Evolutionary conservation across 73 alveolate genomes (phyloP).

Genomic region (Symbiodinium natans): DNA sequence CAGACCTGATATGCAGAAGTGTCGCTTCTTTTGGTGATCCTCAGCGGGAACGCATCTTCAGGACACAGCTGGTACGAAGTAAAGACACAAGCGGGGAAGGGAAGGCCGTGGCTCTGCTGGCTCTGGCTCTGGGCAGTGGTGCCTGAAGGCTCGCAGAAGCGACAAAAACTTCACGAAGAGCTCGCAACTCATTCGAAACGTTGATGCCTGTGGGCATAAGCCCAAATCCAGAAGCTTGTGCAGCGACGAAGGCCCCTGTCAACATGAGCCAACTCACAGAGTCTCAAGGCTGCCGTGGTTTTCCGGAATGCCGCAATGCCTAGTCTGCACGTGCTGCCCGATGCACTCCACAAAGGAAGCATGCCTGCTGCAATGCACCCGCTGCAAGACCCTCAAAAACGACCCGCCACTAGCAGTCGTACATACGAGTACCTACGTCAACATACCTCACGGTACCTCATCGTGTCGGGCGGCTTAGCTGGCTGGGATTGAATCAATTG

Average conservation of each 20-base stretch:
- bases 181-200: background rate
- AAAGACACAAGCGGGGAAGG: background rate
- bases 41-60: too few relatives aligned
- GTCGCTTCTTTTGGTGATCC: too few relatives aligned
- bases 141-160: background rate
- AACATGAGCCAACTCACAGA: background rate
- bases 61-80: too few relatives aligned
- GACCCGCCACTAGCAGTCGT: too few relatives aligned
- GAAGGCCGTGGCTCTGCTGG: background rate
- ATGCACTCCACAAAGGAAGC: conserved; percentile 77
- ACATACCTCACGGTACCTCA: too few relatives aligned
- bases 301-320: background rate
- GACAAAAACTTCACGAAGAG: background rate
- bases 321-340: conserved; percentile 72
- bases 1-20: conserved; percentile 45
- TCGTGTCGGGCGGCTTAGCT: too few relatives aligned
- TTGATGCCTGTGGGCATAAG: conserved; percentile 72
- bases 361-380: conserved; percentile 41
- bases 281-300: background rate
- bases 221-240: conserved; percentile 84
- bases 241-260: conserved; percentile 66
- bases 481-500: too few relatives aligned
- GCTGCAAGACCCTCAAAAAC: too few relatives aligned
- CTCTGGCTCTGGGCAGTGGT: background rate
- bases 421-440: too few relatives aligned